Evolutionary conservation across 768 basidiomycete genomes (phyloP), one percentile per base, ranked within the genome.

Genomic region (Hemileccinum impolitum): DNA sequence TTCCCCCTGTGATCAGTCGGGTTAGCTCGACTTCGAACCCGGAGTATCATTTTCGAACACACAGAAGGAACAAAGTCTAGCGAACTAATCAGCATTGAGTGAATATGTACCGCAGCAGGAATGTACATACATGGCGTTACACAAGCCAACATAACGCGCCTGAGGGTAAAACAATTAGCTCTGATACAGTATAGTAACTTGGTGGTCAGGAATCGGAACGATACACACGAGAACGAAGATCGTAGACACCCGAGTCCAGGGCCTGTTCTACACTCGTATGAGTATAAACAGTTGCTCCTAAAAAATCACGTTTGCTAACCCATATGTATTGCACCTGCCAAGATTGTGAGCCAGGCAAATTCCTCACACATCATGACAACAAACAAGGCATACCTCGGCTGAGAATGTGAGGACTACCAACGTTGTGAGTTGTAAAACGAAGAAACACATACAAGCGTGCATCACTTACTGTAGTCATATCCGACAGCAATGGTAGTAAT

Each of bases 1-100:
- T 50, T 19, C 52, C 45, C 28, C 47, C 57, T 58, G 13, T 26
- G 8, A n/a, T 34, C 39, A n/a, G 32, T 8, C 13, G 17, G 4
- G 32, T 58, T 18, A 57, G 45, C 9, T 17, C 5, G 26, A 17
- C 14, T 14, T 17, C 12, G 13, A 6, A 14, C 14, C 11, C 14
- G 1, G 6, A 6, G 31, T 1, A 11, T 13, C 2, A 30, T 30
- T 30, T 4, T 12, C 6, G 23, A 12, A 45, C 55, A 11, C 36
- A 52, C 55, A 4, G 10, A 56, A 4, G 6, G 45, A 12, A 11
- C 18, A 18, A 1, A 15, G 19, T n/a, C 54, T 56, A 31, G 23
- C 26, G 17, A 18, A 28, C 8, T 18, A 15, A 26, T 39, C 23
- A 23, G 21, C 12, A 30, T 3, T 32, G 8, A 6, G 18, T 21